Percentiles rank a stretch among this genome's conserved stretches.
Conservation (phyloP, 1,139 yeast genomes). For the Yamadazyma dendronema region DNA sequence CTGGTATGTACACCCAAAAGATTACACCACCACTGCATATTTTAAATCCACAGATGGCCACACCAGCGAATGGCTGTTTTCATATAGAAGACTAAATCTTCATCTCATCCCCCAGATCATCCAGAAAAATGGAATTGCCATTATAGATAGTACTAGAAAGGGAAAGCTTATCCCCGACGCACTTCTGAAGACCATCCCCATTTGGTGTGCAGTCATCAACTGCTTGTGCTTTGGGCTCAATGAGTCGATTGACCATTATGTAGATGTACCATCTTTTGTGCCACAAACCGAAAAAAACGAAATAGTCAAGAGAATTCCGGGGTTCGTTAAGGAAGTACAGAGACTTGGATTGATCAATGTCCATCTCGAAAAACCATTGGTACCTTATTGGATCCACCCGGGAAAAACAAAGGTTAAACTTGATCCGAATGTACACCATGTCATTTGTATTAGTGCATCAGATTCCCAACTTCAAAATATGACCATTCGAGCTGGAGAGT, state of each 20-base stretch:
- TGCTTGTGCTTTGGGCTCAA: constrained; percentile 40
- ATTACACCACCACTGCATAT: constrained; percentile 51
- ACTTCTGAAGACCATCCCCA: constrained; percentile 79
- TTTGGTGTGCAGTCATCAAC: constrained; percentile 86
- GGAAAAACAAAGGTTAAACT: constrained; percentile 21
- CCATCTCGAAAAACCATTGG: constrained; percentile 43
- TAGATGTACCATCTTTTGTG: constrained; percentile 52
- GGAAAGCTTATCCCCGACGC: constrained; percentile 89
- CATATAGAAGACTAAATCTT: constrained; percentile 67
- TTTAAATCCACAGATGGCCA: constrained; percentile 94
- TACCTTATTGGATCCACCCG: constrained; percentile 76
- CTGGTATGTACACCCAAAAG: constrained; percentile 66
- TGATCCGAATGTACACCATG: constrained; percentile 11
- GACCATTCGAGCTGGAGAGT: constrained; percentile 33
- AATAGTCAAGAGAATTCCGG: constrained; percentile 49
- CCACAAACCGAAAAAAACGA: constrained; percentile 56
- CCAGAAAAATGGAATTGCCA: constrained; percentile 44
- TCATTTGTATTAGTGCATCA: constrained; percentile 66
- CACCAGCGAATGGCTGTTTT: constrained; percentile 74
- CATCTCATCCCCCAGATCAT: constrained; percentile 57
- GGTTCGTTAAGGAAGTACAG: constrained; percentile 46
- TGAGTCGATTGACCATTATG: constrained; percentile 12
- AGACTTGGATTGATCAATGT: constrained; percentile 39
- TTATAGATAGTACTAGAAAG: constrained; percentile 83
- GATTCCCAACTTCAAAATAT: constrained; percentile 17